phyloP scores from a whole-genome alignment of 140 eudicot genomes.

The Cichorium intybus region DNA sequence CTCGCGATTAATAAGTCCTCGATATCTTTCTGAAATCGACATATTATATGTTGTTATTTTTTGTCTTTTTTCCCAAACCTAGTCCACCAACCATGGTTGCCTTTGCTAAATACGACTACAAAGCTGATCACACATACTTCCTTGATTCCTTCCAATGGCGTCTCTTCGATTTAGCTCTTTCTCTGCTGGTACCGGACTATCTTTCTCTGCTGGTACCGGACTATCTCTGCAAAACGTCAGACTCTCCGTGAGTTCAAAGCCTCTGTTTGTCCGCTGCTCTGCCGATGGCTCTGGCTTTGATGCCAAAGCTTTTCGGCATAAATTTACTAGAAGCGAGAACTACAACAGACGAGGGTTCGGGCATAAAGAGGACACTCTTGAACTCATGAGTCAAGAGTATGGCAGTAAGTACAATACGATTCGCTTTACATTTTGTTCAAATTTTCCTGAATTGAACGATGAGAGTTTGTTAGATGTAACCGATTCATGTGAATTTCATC shows the following conservation, averaged over 20 bases:
- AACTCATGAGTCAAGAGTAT: conserved; percentile 75
- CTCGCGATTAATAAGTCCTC: no score
- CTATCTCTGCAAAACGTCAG: conserved; percentile 39
- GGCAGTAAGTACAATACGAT: conserved; percentile 43
- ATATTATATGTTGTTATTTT: no score
- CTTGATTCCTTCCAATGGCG: conserved; percentile 37
- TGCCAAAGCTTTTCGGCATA: conserved; percentile 71
- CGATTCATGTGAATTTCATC: neutral
- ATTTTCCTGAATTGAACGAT: neutral
- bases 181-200: conserved; percentile 29
- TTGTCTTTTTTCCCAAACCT: neutral
- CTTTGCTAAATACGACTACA: no score
- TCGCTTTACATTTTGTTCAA: neutral
- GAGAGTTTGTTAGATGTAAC: neutral
- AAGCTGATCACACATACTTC: neutral
- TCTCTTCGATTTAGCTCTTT: conserved; percentile 44
- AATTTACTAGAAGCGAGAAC: conserved; percentile 72
- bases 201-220: conserved; percentile 29
- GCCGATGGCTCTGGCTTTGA: conserved; percentile 55
- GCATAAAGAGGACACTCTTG: conserved; percentile 65
- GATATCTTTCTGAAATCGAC: no score
- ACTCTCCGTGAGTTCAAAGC: conserved; percentile 30
- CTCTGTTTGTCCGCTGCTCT: conserved; percentile 48
- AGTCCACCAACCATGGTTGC: neutral
- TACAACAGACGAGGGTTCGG: conserved; percentile 89